Evolutionary conservation across 1,139 yeast genomes (phyloP), one percentile per base, ranked within the genome.

Genomic region (Nematodospora anomalae): DNA sequence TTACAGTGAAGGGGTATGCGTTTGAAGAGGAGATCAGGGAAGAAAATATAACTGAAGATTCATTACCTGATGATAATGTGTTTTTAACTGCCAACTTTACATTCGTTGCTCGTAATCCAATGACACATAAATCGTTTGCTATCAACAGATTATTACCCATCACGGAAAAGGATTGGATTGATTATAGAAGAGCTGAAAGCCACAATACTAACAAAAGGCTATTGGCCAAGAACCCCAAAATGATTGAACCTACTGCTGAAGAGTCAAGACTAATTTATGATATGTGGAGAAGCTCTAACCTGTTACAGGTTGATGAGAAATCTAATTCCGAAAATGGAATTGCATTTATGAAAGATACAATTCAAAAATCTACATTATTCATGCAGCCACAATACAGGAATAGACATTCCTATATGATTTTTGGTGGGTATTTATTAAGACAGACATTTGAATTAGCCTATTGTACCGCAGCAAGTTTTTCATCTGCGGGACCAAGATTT

Each of bases 371-470:
- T 6, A 86, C 96, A 5, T 71, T 82, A 50, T 81, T 89, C 62
- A 90, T 89, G 94, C 97, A 89, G 64, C 97, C 97, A 2, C 97
- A 89, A 64, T 89, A 88, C 64, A 78, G 97, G 62, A 89, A 89
- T 67, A 78, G 96, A 57, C 96, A 89, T 57, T 85, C 95, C 8
- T 86, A 84, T 61, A 88, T 89, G 90, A 86, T 89, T 36, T 89
- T 89, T 58, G 97, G 97, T 48, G 97, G 97, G 18, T 89, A 89
- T 55, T 67, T 89, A 53, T 76, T 89, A 66, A 80, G 96, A 60
- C 96, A 88, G 62, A 80, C 96, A 4, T 89, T 89, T 59, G 97
- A 89, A 59, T 75, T 89, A 51, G 97, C 96, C 2, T 89, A 89
- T 58, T 85, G 95, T 61, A 80, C 94, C 12, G 87, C 96, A 9